Conservation (phyloP, 257 asterid species). For the Anisodus acutangulus region DNA sequence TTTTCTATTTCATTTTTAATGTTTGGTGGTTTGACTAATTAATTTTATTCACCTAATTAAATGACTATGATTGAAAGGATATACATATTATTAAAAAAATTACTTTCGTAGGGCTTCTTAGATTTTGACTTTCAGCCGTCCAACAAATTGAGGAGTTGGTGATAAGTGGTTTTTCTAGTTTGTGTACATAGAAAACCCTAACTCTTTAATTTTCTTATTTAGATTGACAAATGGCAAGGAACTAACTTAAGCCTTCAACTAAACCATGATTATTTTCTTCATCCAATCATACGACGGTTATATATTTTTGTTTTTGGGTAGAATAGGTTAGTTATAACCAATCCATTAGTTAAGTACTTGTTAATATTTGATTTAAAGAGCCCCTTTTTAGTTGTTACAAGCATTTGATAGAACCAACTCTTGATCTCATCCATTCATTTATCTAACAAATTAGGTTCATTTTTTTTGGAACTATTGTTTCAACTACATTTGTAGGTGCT, state of each 20-base stretch:
- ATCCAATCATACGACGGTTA: slow-evolving; percentile 44
- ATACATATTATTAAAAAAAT: not conserved
- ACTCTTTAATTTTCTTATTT: slow-evolving; percentile 29
- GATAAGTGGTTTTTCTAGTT: not conserved
- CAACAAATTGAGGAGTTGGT: slow-evolving; percentile 15
- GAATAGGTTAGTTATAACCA: not conserved
- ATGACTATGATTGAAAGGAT: not conserved
- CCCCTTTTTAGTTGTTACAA: not conserved
- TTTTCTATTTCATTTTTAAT: slow-evolving; percentile 20
- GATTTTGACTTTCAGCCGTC: not conserved
- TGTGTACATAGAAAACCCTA: not conserved
- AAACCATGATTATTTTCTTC: slow-evolving; percentile 30
- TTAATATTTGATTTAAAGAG: not conserved
- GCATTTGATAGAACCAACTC: slow-evolving; percentile 7
- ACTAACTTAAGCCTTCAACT: slow-evolving; percentile 28
- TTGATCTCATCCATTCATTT: not conserved
- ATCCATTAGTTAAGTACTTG: not conserved
- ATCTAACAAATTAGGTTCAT: not conserved
- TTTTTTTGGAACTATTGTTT: not conserved
- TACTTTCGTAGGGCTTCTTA: not conserved
- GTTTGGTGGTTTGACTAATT: slow-evolving; percentile 8
- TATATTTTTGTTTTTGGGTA: not conserved
- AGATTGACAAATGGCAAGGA: not conserved
- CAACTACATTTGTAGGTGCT: not conserved
- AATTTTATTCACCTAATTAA: not conserved